Conservation (phyloP, 352 stramenopile genomes). For the Globisporangium mamillatum region DNA sequence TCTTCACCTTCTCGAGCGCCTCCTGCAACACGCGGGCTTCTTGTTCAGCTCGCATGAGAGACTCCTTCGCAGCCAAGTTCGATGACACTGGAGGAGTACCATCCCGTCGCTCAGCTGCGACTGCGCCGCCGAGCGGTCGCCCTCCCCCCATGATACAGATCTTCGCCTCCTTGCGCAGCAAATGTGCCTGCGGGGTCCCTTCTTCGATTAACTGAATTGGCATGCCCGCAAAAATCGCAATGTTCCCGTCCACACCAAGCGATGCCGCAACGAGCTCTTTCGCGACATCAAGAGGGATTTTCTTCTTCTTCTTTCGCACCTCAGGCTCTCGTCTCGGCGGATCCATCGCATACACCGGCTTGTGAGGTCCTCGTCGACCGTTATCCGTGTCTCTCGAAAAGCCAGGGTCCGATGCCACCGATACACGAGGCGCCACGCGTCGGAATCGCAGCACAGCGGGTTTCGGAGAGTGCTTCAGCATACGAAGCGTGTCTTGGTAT, state of each 20-base stretch:
- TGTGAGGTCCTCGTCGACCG: conserved; percentile 40
- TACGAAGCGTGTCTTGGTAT: conserved; percentile 82
- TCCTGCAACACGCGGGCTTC: conserved; percentile 78
- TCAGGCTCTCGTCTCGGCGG: conserved; percentile 25
- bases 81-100: conserved; percentile 3
- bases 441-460: conserved; percentile 80
- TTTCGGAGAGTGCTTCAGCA: conserved; percentile 87
- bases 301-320: conserved; percentile 67
- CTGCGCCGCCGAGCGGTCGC: neutral
- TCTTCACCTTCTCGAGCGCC: conserved; percentile 81
- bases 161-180: conserved; percentile 80
- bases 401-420: conserved; percentile 52
- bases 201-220: conserved; percentile 74
- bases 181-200: conserved; percentile 71
- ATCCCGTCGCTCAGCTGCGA: neutral
- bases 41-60: conserved; percentile 59
- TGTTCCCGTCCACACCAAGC: conserved; percentile 62
- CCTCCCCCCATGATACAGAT: conserved; percentile 60
- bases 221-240: conserved; percentile 70
- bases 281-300: conserved; percentile 77
- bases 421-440: conserved; percentile 60
- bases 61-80: conserved; percentile 58
- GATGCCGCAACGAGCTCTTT: conserved; percentile 78
- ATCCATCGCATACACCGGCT: conserved; percentile 24
- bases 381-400: conserved; percentile 39